These are phyloP conservation scores for Aspergillus fructus DNA, from an alignment of 2,329 filamentous ascomycete species.

Conservation along the genomic window DNA sequence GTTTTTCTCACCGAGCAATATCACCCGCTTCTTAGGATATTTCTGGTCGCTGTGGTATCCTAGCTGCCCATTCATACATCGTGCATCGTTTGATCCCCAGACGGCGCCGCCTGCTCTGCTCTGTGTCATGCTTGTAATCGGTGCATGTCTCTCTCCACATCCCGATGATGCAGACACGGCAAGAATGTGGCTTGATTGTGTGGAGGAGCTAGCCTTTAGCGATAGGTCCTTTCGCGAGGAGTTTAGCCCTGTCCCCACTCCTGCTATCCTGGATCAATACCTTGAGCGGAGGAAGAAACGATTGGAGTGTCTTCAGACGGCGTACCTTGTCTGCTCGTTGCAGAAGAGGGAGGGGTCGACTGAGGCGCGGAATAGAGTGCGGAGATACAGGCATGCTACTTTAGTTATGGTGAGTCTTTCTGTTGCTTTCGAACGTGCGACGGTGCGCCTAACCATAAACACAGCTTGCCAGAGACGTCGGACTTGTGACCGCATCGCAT, in stretches of 20 bases:
- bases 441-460: background rate
- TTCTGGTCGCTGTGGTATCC: constrained; percentile 33
- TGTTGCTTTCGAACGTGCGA: background rate
- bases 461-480: constrained; percentile 21
- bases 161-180: constrained; percentile 15
- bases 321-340: constrained; percentile 24
- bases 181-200: constrained; percentile 20
- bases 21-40: constrained; percentile 24
- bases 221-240: constrained; percentile 14
- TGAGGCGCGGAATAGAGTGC: constrained; percentile 20
- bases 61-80: constrained; percentile 30
- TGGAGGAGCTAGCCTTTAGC: constrained; percentile 24
- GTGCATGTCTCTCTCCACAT: constrained; percentile 26
- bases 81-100: constrained; percentile 22
- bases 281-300: constrained; percentile 13
- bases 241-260: background rate
- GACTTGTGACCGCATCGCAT: constrained; percentile 18
- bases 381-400: constrained; percentile 23
- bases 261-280: background rate
- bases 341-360: constrained; percentile 26
- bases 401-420: constrained; percentile 22
- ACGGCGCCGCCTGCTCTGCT: constrained; percentile 18
- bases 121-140: constrained; percentile 28
- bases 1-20: constrained; percentile 24
- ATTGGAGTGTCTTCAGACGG: constrained; percentile 23